Percentiles rank a stretch among this genome's conserved stretches.
phyloP scores from a whole-genome alignment of 495 filamentous ascomycete genomes.

The Rostrohypoxylon terebratum region DNA sequence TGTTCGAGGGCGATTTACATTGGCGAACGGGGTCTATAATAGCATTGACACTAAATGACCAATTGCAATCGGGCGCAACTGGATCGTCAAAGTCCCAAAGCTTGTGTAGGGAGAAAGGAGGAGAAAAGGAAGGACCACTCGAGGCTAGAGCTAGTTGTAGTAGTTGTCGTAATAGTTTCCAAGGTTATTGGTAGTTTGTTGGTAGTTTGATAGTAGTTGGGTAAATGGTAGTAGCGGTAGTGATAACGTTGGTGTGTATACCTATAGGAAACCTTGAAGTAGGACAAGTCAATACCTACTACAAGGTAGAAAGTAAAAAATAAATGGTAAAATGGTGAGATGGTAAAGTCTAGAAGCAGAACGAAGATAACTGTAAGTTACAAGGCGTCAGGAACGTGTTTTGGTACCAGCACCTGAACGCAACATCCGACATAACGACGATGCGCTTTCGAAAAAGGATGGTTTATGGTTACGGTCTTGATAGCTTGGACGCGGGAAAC shows the following conservation, averaged over 20 bases:
- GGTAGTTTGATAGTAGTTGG: neutral
- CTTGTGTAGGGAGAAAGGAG: neutral
- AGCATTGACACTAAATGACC: conserved; percentile 44
- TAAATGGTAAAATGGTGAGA: too few species aligned
- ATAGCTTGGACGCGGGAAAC: conserved; percentile 10
- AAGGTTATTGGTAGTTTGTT: conserved; percentile 17
- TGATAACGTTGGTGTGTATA: conserved; percentile 9
- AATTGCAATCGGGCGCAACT: conserved; percentile 49
- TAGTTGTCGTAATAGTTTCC: conserved; percentile 14
- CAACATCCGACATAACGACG: conserved; percentile 36
- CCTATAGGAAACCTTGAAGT: neutral
- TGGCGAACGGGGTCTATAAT: conserved; percentile 34
- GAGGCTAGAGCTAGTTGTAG: conserved; percentile 19
- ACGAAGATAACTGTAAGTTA: conserved; percentile 19
- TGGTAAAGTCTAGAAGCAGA: conserved; percentile 28
- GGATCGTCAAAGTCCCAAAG: conserved; percentile 31
- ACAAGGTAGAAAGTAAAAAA: too few species aligned
- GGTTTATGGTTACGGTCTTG: neutral
- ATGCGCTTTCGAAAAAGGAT: conserved; percentile 12
- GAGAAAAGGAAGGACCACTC: neutral
- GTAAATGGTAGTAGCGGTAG: neutral
- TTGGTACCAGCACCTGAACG: conserved; percentile 32
- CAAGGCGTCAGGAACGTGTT: conserved; percentile 33
- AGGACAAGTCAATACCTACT: conserved; percentile 5
- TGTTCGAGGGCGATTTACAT: conserved; percentile 32